phyloP scores from a whole-genome alignment of 768 basidiomycete genomes.

The Cyathus striatus region DNA sequence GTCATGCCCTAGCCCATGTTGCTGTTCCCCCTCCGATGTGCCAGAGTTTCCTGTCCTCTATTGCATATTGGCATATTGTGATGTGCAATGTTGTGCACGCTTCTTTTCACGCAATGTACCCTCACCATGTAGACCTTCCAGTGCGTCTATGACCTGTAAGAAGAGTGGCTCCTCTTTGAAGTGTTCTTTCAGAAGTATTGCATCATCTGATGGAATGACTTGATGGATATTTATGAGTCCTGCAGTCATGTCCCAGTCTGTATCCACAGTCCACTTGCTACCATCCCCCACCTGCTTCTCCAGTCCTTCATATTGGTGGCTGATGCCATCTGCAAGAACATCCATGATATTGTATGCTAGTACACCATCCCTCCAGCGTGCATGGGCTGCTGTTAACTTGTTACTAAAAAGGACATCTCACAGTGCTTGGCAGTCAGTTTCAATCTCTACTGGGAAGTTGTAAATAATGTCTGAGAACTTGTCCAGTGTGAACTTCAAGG shows the following conservation, averaged over 20 bases:
- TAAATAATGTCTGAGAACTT: slow-evolving; percentile 23
- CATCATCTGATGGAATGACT: background rate
- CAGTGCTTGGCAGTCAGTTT: slow-evolving; percentile 31
- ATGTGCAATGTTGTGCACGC: slow-evolving; percentile 15
- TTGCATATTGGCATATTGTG: slow-evolving; percentile 15
- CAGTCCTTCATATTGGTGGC: slow-evolving; percentile 13
- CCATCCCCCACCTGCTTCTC: slow-evolving; percentile 14
- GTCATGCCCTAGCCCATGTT: slow-evolving; percentile 9
- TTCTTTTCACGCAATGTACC: slow-evolving; percentile 7
- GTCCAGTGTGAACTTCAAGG: slow-evolving; percentile 24
- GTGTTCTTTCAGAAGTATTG: slow-evolving; percentile 3
- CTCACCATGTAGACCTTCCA: slow-evolving; percentile 15
- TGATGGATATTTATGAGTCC: slow-evolving; percentile 15
- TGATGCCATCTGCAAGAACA: slow-evolving; percentile 25
- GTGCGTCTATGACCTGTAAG: slow-evolving; percentile 15
- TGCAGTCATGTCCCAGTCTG: slow-evolving; percentile 16
- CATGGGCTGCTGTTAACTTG: slow-evolving; percentile 23
- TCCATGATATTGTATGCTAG: slow-evolving; percentile 17
- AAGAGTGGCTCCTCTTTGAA: slow-evolving; percentile 18
- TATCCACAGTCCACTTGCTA: slow-evolving; percentile 21
- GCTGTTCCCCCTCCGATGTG: slow-evolving; percentile 9
- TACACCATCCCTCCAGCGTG: slow-evolving; percentile 27
- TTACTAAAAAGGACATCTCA: slow-evolving; percentile 20
- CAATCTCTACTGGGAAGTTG: slow-evolving; percentile 23
- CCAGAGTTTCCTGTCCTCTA: slow-evolving; percentile 22